A percentile compares a stretch with the other conserved stretches of the same genome.
Evolutionary conservation across 768 basidiomycete species (phyloP).

Genomic region (Daedaleopsis nitida): DNA sequence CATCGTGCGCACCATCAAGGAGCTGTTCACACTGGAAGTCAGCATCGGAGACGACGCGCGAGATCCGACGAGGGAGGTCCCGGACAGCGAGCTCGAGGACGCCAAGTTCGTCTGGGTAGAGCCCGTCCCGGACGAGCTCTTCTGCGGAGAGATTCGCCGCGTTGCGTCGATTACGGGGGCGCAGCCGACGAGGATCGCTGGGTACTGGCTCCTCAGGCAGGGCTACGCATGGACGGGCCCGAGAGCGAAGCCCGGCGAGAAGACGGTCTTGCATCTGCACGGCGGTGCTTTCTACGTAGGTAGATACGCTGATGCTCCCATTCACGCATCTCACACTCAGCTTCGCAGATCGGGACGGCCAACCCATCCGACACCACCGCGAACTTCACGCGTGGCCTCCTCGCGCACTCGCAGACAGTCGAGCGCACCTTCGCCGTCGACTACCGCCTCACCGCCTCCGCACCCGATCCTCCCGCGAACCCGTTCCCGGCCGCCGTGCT

Average conservation of each 20-base stretch:
- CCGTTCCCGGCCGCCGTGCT: constrained; percentile 78
- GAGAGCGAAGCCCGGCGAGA: constrained; percentile 26
- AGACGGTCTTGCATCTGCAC: constrained; percentile 20
- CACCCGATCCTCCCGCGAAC: constrained; percentile 41
- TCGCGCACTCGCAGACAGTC: constrained; percentile 38
- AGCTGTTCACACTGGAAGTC: constrained; percentile 2
- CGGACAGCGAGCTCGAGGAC: constrained; percentile 3
- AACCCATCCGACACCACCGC: not conserved
- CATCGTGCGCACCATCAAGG: constrained; percentile 3
- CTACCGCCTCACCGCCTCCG: constrained; percentile 63
- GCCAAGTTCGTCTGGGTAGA: constrained; percentile 23
- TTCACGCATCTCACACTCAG: too few species aligned
- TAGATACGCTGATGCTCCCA: not conserved
- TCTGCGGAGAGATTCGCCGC: constrained; percentile 3
- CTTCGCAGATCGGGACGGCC: not conserved
- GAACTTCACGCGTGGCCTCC: not conserved
- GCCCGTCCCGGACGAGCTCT: constrained; percentile 4
- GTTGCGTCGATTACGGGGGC: constrained; percentile 8
- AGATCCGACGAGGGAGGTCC: constrained; percentile 4
- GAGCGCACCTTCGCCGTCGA: constrained; percentile 62
- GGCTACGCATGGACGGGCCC: constrained; percentile 14
- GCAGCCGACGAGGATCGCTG: constrained; percentile 11
- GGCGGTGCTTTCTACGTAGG: constrained; percentile 19
- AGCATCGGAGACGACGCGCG: not conserved
- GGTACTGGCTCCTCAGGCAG: constrained; percentile 22